Percentiles rank a stretch among this genome's conserved stretches.
Evolutionary conservation across 192 early-diverging fungal genomes (phyloP).

Genomic region (Entomortierella lignicola): DNA sequence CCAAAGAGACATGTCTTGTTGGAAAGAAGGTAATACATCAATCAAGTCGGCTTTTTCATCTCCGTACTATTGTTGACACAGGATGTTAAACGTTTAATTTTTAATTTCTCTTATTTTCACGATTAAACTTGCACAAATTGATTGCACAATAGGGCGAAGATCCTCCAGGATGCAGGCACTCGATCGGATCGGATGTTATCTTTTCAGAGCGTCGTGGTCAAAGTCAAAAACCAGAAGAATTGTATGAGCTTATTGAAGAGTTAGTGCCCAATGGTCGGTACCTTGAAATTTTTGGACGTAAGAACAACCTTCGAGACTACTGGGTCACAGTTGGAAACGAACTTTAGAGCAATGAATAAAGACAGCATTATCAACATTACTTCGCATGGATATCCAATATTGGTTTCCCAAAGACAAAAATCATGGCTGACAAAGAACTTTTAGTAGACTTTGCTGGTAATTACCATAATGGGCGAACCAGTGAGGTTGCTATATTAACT

Average conservation of each 20-base stretch:
- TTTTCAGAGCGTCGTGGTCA: constrained; percentile 94
- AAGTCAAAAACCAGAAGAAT: constrained; percentile 95
- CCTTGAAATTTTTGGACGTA: constrained; percentile 95
- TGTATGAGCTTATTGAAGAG: constrained; percentile 96
- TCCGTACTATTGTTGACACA: too few species aligned
- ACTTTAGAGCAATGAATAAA: constrained; percentile 62
- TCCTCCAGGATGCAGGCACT: constrained; percentile 77
- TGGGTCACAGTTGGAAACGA: constrained; percentile 99
- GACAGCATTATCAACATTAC: neutral
- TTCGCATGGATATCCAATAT: too few species aligned
- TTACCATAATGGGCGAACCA: too few species aligned
- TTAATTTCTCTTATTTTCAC: neutral
- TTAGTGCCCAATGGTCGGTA: constrained; percentile 92
- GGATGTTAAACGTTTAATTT: neutral
- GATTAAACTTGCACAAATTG: too few species aligned
- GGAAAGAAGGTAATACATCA: constrained; percentile 79
- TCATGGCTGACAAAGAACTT: too few species aligned
- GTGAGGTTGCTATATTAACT: too few species aligned
- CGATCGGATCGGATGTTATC: constrained; percentile 88
- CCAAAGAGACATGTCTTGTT: constrained; percentile 96
- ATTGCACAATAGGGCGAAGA: constrained; percentile 66
- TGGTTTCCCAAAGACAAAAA: too few species aligned
- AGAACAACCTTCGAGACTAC: constrained; percentile 95
- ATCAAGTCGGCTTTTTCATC: too few species aligned
- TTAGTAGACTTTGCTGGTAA: too few species aligned